Evolutionary conservation across 2,329 filamentous ascomycete species (phyloP).

Genomic region (Neopestalotiopsis sp.): DNA sequence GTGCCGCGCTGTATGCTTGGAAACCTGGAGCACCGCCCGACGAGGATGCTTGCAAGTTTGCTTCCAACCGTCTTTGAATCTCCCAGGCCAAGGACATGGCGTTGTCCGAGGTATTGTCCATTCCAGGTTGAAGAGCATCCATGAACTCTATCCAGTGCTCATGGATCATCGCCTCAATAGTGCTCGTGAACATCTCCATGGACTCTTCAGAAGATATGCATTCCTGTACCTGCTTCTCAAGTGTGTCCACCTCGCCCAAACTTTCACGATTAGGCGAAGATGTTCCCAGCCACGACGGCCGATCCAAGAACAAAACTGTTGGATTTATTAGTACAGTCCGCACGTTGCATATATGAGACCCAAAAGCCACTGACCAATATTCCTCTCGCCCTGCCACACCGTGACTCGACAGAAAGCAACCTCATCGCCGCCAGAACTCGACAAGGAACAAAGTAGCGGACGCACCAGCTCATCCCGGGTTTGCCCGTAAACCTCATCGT

Average conservation of each 20-base stretch:
- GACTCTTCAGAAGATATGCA: neutral
- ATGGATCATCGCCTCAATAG: conserved; percentile 22
- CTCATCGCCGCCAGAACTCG: neutral
- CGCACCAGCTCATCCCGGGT: neutral
- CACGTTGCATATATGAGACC: no score
- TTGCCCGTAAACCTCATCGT: neutral
- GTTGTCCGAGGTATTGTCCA: conserved; percentile 11
- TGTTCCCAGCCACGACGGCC: conserved; percentile 22
- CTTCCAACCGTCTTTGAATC: conserved; percentile 38
- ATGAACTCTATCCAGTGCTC: conserved; percentile 44
- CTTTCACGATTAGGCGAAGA: neutral
- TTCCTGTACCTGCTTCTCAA: neutral
- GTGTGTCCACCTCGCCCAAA: no score
- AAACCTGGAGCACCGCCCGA: neutral
- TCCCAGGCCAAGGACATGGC: conserved; percentile 33
- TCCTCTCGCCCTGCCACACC: neutral
- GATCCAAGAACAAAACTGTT: conserved; percentile 34
- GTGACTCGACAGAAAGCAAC: neutral
- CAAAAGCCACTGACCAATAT: neutral
- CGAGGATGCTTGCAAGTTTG: conserved; percentile 35
- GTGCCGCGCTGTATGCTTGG: conserved; percentile 2
- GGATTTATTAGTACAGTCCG: neutral
- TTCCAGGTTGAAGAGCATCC: conserved; percentile 31
- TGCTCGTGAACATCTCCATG: conserved; percentile 26
- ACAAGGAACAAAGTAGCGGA: neutral